Conservation (phyloP, 1,139 yeast species). For the Yamadazyma buinensis region DNA sequence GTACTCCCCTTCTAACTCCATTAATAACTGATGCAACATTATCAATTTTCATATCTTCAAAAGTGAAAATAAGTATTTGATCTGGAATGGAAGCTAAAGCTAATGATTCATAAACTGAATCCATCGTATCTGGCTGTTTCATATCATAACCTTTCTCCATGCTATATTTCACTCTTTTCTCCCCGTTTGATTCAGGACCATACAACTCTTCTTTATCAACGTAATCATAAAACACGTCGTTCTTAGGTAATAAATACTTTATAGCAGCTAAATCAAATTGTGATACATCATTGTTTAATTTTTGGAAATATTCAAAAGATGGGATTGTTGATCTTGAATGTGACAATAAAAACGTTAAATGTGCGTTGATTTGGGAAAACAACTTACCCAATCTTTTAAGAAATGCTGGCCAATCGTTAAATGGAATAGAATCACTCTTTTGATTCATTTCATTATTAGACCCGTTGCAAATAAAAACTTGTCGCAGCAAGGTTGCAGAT, state of each 20-base stretch:
- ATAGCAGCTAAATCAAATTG: slow-evolving; percentile 60
- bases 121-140: slow-evolving; percentile 26
- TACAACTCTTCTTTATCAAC: slow-evolving; percentile 66
- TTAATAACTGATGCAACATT: slow-evolving; percentile 33
- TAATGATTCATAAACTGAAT: slow-evolving; percentile 27
- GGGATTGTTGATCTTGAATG: slow-evolving; percentile 44
- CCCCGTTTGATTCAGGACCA: slow-evolving; percentile 14
- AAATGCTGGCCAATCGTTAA: slow-evolving; percentile 10
- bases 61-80: slow-evolving; percentile 70
- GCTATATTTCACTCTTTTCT: slow-evolving; percentile 30
- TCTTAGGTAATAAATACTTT: slow-evolving; percentile 61
- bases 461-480: no score
- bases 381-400: slow-evolving; percentile 17
- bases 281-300: slow-evolving; percentile 27
- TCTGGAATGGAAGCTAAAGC: slow-evolving; percentile 15
- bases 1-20: slow-evolving; percentile 17
- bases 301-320: slow-evolving; percentile 30
- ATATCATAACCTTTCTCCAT: slow-evolving; percentile 47
- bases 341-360: slow-evolving; percentile 39
- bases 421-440: slow-evolving; percentile 1
- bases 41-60: slow-evolving; percentile 60
- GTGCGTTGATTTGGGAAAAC: slow-evolving; percentile 37
- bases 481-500: no score
- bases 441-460: neutral
- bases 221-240: slow-evolving; percentile 62